Conservation (phyloP, 306 rosid species). For the Cucurbita moschata region DNA sequence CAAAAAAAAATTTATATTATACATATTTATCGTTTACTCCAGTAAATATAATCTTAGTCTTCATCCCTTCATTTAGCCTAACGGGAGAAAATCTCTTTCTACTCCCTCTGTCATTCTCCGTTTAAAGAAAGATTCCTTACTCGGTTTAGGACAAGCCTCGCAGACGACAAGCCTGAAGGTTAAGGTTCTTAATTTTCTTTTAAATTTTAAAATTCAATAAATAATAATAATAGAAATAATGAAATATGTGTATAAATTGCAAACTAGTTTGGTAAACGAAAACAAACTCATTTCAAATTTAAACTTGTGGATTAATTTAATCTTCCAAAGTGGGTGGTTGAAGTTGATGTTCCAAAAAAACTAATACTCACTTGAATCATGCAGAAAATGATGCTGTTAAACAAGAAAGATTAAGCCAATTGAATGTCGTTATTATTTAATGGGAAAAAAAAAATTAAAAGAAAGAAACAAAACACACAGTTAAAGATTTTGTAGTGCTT, state of each 20-base stretch:
- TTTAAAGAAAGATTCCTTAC: too few species aligned
- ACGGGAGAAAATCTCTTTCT: too few species aligned
- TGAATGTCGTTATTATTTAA: neutral
- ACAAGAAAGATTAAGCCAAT: neutral
- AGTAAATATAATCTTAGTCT: too few species aligned
- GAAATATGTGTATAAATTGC: neutral
- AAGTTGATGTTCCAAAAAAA: neutral
- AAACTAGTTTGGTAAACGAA: neutral
- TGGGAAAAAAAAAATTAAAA: neutral
- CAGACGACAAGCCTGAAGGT: too few species aligned
- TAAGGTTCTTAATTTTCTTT: too few species aligned
- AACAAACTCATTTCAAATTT: neutral
- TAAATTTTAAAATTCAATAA: too few species aligned
- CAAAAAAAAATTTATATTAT: too few species aligned
- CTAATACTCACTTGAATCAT: slow-evolving; percentile 2
- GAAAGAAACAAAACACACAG: neutral
- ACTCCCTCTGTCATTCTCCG: too few species aligned
- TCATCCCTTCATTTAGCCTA: too few species aligned
- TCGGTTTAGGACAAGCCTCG: too few species aligned
- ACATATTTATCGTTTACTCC: too few species aligned
- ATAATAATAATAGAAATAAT: too few species aligned
- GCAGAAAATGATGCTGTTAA: neutral
- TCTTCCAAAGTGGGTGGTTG: slow-evolving; percentile 1
- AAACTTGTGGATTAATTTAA: neutral
- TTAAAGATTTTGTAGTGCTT: neutral